Evolutionary conservation across 1,284 basidiomycete genomes (phyloP).

Genomic region (Rhodotorula glutinis): DNA sequence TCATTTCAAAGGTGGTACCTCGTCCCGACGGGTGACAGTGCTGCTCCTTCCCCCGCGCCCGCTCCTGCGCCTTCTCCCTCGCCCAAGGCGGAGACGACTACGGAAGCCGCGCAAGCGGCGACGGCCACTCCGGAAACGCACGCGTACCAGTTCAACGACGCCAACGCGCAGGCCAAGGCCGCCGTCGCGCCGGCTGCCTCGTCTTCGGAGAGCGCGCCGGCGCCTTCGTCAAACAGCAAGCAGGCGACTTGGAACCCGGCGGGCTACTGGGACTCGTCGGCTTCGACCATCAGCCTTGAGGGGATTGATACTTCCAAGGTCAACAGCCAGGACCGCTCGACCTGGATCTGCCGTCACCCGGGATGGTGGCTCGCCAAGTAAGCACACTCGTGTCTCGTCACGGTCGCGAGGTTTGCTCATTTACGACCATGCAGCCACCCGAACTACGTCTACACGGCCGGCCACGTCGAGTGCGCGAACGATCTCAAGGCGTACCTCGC

Average conservation of each 20-base stretch:
- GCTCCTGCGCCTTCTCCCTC: not conserved
- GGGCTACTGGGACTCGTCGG: constrained; percentile 18
- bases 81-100: not conserved
- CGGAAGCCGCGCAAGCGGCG: no score
- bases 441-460: constrained; percentile 20
- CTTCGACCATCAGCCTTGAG: constrained; percentile 11
- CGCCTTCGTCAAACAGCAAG: constrained; percentile 5
- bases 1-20: constrained; percentile 30
- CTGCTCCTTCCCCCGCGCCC: not conserved
- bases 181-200: constrained; percentile 1
- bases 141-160: not conserved
- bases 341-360: constrained; percentile 32
- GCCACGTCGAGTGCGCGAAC: constrained; percentile 29
- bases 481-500: constrained; percentile 29
- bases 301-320: constrained; percentile 18
- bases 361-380: constrained; percentile 30
- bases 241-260: constrained; percentile 16
- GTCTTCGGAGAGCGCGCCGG: not conserved
- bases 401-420: not conserved
- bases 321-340: constrained; percentile 18
- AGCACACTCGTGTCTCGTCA: not conserved
- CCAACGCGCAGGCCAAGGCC: not conserved
- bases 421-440: constrained; percentile 14
- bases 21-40: constrained; percentile 13
- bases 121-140: no score